phyloP scores from a whole-genome alignment of 257 asterid species.

The Salvia splendens region DNA sequence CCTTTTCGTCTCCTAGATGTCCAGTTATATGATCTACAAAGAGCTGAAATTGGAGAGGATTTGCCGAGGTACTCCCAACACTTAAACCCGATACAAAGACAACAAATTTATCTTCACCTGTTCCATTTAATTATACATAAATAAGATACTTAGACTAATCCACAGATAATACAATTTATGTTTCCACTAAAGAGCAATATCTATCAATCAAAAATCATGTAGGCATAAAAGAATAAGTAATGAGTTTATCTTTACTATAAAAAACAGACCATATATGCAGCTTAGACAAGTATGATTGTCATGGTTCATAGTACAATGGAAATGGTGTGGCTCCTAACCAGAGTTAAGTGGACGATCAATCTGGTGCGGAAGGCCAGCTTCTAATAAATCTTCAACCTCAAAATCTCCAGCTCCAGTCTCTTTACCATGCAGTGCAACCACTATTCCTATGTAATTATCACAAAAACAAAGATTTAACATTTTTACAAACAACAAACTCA shows the following conservation, averaged over 20 bases:
- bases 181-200: constrained; percentile 1
- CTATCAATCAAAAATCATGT: neutral
- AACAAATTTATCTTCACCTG: constrained; percentile 92
- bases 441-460: constrained; percentile 55
- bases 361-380: constrained; percentile 92
- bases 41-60: constrained; percentile 94
- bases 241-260: constrained; percentile 8
- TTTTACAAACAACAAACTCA: neutral
- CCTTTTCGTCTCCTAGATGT: constrained; percentile 95
- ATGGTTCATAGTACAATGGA: constrained; percentile 11
- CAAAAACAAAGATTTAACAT: neutral
- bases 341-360: constrained; percentile 58
- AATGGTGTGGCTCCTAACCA: constrained; percentile 50
- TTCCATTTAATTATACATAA: constrained; percentile 22
- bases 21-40: constrained; percentile 95
- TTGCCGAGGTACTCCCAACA: constrained; percentile 72
- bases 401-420: constrained; percentile 83
- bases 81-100: constrained; percentile 87
- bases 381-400: constrained; percentile 77
- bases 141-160: neutral
- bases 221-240: neutral
- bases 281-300: constrained; percentile 6
- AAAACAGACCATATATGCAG: neutral
- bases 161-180: neutral
- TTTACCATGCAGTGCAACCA: constrained; percentile 85